phyloP scores from a whole-genome alignment of 768 basidiomycete genomes.

The Holtermannia corniformis region DNA sequence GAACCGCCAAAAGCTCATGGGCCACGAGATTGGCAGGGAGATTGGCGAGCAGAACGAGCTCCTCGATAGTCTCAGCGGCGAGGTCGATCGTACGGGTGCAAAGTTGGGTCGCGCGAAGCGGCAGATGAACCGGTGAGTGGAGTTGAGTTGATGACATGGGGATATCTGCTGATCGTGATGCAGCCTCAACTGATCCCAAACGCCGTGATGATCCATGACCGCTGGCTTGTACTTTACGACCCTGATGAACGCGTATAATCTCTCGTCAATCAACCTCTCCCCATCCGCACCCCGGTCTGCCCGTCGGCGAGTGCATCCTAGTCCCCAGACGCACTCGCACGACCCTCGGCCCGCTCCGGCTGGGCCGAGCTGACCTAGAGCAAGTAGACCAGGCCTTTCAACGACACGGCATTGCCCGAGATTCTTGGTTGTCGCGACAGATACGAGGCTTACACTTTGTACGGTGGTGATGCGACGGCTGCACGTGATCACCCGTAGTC shows the following conservation, averaged over 20 bases:
- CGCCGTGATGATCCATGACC: no score
- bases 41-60: slow-evolving; percentile 74
- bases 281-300: no score
- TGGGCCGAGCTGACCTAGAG: background rate
- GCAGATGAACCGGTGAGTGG: slow-evolving; percentile 56
- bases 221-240: no score
- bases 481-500: no score
- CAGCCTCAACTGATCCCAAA: no score
- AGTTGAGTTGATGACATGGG: background rate
- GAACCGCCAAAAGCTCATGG: slow-evolving; percentile 73
- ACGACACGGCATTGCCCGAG: background rate
- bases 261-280: no score
- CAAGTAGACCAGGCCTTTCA: background rate
- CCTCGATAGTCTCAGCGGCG: slow-evolving; percentile 64
- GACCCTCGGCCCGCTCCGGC: background rate
- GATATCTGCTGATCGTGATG: background rate
- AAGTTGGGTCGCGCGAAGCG: slow-evolving; percentile 73
- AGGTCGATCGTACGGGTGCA: slow-evolving; percentile 66
- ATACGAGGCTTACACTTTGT: background rate
- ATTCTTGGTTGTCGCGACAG: background rate
- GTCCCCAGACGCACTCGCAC: no score
- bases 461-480: no score
- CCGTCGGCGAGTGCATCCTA: no score
- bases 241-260: no score
- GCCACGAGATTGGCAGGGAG: slow-evolving; percentile 74